Conservation (phyloP, 2,329 filamentous ascomycete species). For the Phyllosticta citribraziliensis region DNA sequence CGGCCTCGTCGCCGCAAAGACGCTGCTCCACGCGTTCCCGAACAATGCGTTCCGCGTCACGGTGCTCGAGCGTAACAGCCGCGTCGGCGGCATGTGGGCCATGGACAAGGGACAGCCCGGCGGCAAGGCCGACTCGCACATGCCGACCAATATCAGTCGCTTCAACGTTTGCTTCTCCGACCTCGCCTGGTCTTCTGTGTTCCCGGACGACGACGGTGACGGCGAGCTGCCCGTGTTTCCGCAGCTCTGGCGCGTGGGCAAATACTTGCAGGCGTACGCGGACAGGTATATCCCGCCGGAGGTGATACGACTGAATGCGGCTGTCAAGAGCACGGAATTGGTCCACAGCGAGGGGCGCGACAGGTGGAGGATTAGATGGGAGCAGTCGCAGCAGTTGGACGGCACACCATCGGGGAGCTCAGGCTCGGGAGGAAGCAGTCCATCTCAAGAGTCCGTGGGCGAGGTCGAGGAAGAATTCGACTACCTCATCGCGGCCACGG, state of each 20-base stretch:
- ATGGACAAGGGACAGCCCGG: constrained; percentile 31
- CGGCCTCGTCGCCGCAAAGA: constrained; percentile 48
- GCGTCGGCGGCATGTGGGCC: constrained; percentile 74
- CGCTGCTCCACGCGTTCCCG: constrained; percentile 50
- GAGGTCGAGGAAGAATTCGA: constrained; percentile 47
- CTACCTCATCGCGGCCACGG: constrained; percentile 61
- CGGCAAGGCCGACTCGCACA: constrained; percentile 53
- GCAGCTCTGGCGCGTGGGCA: constrained; percentile 65
- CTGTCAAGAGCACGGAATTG: constrained; percentile 22
- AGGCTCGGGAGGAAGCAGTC: neutral
- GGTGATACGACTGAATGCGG: constrained; percentile 40
- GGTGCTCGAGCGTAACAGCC: constrained; percentile 56
- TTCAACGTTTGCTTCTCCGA: constrained; percentile 60
- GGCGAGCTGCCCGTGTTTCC: constrained; percentile 52
- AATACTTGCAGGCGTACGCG: constrained; percentile 58
- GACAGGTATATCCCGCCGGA: constrained; percentile 45
- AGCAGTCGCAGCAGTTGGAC: neutral
- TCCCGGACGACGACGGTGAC: constrained; percentile 11
- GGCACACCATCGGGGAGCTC: constrained; percentile 15
- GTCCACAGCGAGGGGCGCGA: constrained; percentile 16
- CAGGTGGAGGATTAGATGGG: constrained; percentile 28
- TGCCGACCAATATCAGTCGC: constrained; percentile 61
- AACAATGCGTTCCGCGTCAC: constrained; percentile 54
- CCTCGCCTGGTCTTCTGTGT: constrained; percentile 52
- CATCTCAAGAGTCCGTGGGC: neutral